Percentiles rank a stretch among this genome's conserved stretches.
phyloP scores from a whole-genome alignment of 2,329 filamentous ascomycete species.

The Neophaeococcomyces mojaviensis region DNA sequence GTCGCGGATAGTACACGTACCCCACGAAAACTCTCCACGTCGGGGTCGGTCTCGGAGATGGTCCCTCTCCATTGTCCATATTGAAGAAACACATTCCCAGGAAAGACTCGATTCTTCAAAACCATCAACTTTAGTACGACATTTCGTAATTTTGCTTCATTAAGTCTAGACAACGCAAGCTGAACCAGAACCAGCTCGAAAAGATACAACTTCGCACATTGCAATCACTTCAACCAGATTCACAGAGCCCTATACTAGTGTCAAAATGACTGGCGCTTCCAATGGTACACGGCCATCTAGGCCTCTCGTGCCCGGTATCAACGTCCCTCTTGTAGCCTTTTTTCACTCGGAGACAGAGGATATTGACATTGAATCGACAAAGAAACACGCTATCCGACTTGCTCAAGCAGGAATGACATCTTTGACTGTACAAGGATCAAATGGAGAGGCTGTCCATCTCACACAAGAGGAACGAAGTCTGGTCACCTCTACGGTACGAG shows the following conservation, averaged over 20 bases:
- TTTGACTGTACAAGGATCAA: conserved; percentile 70
- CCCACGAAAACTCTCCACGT: conserved; percentile 8
- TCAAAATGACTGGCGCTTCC: neutral
- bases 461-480: conserved; percentile 61
- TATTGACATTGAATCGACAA: conserved; percentile 56
- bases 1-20: neutral
- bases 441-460: conserved; percentile 75
- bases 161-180: no score
- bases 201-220: no score
- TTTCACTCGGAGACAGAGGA: conserved; percentile 59
- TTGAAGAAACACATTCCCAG: neutral
- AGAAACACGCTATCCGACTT: conserved; percentile 57
- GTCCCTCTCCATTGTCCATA: no score
- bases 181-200: no score
- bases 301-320: conserved; percentile 45
- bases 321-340: conserved; percentile 68
- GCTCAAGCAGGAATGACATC: conserved; percentile 64
- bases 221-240: no score
- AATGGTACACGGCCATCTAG: conserved; percentile 14
- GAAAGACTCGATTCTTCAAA: no score
- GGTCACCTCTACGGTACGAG: conserved; percentile 62
- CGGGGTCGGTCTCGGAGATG: neutral
- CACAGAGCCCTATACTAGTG: no score
- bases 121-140: no score
- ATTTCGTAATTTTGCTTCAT: no score